Conservation (phyloP, 2,329 filamentous ascomycete species). For the Botryotinia convoluta region DNA sequence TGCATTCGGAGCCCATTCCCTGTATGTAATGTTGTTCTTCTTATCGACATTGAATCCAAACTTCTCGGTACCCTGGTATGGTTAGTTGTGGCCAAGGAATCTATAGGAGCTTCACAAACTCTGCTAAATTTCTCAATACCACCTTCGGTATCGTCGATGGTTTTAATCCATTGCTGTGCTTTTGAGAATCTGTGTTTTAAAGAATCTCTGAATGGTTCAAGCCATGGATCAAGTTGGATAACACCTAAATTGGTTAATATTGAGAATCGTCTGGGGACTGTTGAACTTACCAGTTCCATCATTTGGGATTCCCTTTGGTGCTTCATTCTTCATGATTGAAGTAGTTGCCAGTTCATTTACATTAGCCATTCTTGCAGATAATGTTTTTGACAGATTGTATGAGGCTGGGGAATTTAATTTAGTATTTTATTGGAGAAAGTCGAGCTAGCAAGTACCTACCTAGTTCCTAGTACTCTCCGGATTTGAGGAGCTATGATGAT, state of each 20-base stretch:
- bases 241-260: slow-evolving; percentile 60
- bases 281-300: slow-evolving; percentile 66
- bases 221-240: slow-evolving; percentile 81
- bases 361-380: slow-evolving; percentile 32
- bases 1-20: slow-evolving; percentile 96
- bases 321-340: slow-evolving; percentile 38
- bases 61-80: slow-evolving; percentile 70
- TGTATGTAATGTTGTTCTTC: slow-evolving; percentile 83
- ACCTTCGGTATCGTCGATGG: slow-evolving; percentile 78
- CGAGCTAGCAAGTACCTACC: slow-evolving; percentile 7
- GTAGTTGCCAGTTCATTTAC: slow-evolving; percentile 34
- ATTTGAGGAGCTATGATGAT: slow-evolving; percentile 17
- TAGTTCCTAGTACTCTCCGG: background rate
- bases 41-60: slow-evolving; percentile 81
- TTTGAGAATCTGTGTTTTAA: slow-evolving; percentile 75
- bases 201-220: slow-evolving; percentile 77
- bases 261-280: background rate
- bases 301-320: slow-evolving; percentile 53
- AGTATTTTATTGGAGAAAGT: background rate
- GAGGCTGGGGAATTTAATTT: background rate
- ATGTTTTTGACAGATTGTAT: slow-evolving; percentile 6
- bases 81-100: slow-evolving; percentile 19
- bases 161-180: slow-evolving; percentile 82
- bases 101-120: slow-evolving; percentile 46
- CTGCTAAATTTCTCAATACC: slow-evolving; percentile 88